Evolutionary conservation across 805 yeast species (phyloP).

Genomic region (Yarrowia keelungensis): DNA sequence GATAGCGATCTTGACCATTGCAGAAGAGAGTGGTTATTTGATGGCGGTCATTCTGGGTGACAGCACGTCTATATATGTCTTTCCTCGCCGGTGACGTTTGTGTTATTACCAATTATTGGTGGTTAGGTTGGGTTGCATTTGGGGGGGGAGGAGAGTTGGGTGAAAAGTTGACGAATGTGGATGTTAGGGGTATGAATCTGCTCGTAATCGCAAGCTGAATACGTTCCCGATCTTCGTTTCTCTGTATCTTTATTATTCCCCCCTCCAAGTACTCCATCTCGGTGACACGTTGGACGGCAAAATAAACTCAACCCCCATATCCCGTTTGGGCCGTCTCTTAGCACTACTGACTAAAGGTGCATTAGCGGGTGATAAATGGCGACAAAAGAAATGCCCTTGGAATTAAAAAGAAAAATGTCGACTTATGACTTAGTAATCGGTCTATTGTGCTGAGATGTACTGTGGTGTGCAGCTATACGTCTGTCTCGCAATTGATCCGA

Average conservation of each 20-base stretch:
- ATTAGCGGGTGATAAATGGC: not conserved
- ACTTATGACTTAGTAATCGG: no score
- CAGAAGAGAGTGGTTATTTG: not conserved
- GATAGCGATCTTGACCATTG: conserved; percentile 64
- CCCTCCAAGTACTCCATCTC: not conserved
- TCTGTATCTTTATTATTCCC: no score
- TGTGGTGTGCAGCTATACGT: no score
- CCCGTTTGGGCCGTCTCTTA: conserved; percentile 2
- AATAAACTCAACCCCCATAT: not conserved
- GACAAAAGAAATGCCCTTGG: no score
- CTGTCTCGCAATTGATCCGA: no score
- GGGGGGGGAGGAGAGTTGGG: not conserved
- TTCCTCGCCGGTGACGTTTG: not conserved
- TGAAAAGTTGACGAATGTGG: no score
- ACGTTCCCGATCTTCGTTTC: no score
- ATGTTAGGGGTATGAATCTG: no score
- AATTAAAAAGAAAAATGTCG: not conserved
- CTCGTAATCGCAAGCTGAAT: no score
- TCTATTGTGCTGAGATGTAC: no score
- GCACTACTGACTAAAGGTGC: conserved; percentile 17
- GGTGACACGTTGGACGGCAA: not conserved
- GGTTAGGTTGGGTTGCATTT: not conserved
- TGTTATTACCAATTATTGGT: conserved; percentile 11
- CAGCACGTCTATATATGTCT: not conserved
- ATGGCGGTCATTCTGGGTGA: not conserved